Base-by-base conservation (phyloP, 345 rosid species). In the Syzygium aromaticum region DNA sequence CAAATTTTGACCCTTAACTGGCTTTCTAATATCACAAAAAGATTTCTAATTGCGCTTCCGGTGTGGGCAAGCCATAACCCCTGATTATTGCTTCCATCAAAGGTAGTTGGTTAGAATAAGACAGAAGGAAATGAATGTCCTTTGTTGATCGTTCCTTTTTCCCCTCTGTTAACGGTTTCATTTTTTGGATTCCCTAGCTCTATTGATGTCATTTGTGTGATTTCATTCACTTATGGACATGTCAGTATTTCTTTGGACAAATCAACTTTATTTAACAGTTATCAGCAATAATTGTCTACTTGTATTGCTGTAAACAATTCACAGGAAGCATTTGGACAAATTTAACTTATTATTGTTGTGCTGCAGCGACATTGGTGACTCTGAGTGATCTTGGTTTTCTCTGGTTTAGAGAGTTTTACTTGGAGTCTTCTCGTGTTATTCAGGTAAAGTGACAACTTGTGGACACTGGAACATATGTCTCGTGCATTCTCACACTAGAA, bases 351-450 rank as follows among this genome's bases (percentile, higher is more conserved):
- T 38, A 38, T 53, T 30, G 51, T 87, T 46, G 73, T 93, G 89
- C 87, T 94, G 95, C 98, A 98, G 99, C 91, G 30, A 95, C 98
- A 51, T 88, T 98, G 88, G 93, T 92, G 78, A 94, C 95, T 87
- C 90, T 98, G 91, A 96, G 97, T 54, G 99, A 98, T 93, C 97
- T 96, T 84, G 99, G 99, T 86, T 98, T 98, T 94, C 91, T 98
- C 85, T 98, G 99, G 99, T 98, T 95, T 92, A 93, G 99, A 93
- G 99, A 98, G 91, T 98, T 98, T 92, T 98, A 98, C 92, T 88
- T 98, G 95, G 99, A 98, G 93, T 98, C 99, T 88, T 98, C 99
- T 88, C 99, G 97, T 88, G 99, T 96, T 87, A 98, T 98, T 90
- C 99, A 98, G 98, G 99, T 98, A 92, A 88, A 61, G 57, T 61